phyloP scores from a whole-genome alignment of 352 stramenopile species.

The Pythium chondricola region DNA sequence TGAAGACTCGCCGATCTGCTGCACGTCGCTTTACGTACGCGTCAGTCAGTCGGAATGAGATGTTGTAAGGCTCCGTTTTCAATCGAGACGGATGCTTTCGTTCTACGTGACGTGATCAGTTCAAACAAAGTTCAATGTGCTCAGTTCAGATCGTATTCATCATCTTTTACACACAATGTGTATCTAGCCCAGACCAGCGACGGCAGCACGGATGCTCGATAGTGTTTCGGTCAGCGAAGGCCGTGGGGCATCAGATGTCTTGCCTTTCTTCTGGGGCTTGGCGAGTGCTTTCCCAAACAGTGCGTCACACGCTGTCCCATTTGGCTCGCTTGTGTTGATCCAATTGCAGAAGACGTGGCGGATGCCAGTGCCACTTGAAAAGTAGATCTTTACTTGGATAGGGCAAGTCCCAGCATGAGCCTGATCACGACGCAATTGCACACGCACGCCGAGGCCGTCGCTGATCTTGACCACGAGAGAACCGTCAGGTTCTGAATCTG shows the following conservation, averaged over 20 bases:
- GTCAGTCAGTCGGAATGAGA: slow-evolving; percentile 32
- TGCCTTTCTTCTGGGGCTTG: slow-evolving; percentile 14
- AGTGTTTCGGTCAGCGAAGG: too few species aligned
- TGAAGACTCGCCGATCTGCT: slow-evolving; percentile 23
- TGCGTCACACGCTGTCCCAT: slow-evolving; percentile 23
- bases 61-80: slow-evolving; percentile 13
- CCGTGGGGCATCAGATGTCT: slow-evolving; percentile 12
- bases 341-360: slow-evolving; percentile 42
- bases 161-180: not conserved
- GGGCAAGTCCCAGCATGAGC: too few species aligned
- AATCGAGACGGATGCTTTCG: not conserved
- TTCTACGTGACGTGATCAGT: too few species aligned
- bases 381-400: slow-evolving; percentile 44
- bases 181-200: slow-evolving; percentile 13
- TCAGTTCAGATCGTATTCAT: too few species aligned
- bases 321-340: slow-evolving; percentile 27
- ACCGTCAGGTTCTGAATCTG: slow-evolving; percentile 30
- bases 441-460: slow-evolving; percentile 34
- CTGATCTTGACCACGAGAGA: slow-evolving; percentile 43
- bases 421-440: slow-evolving; percentile 5
- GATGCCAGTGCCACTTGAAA: slow-evolving; percentile 28
- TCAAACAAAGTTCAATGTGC: too few species aligned
- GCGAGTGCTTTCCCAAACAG: slow-evolving; percentile 31
- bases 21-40: slow-evolving; percentile 49
- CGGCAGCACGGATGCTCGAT: slow-evolving; percentile 18